phyloP scores from a whole-genome alignment of 2,329 filamentous ascomycete species.

The Macrophomina phaseolina region DNA sequence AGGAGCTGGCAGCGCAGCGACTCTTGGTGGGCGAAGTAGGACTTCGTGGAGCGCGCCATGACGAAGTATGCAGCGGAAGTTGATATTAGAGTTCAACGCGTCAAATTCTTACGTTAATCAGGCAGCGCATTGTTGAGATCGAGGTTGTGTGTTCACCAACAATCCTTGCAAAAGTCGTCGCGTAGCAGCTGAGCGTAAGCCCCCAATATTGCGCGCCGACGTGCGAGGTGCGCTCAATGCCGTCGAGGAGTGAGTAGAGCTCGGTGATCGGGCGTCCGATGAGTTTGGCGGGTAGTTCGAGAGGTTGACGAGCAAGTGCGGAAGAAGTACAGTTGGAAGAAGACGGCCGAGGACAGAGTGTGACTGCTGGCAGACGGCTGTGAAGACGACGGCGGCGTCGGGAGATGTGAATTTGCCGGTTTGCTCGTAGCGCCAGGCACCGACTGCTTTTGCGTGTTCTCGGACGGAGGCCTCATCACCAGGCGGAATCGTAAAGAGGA shows the following conservation, averaged over 20 bases:
- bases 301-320: background rate
- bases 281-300: background rate
- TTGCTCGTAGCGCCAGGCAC: background rate
- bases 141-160: constrained; percentile 35
- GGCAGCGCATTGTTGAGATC: background rate
- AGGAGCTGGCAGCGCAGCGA: constrained; percentile 8
- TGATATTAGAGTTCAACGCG: background rate
- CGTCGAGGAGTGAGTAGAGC: constrained; percentile 38
- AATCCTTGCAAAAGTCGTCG: constrained; percentile 35
- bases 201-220: constrained; percentile 34
- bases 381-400: constrained; percentile 21
- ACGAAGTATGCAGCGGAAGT: background rate
- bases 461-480: background rate
- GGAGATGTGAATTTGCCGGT: background rate
- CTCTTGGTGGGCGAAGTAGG: background rate
- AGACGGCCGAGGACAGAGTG: background rate
- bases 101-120: background rate
- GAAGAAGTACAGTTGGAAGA: background rate
- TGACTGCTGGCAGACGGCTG: background rate
- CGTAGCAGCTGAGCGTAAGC: constrained; percentile 37
- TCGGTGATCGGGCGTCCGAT: constrained; percentile 22
- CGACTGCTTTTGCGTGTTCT: background rate
- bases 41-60: background rate
- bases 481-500: background rate
- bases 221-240: constrained; percentile 31